Conservation (phyloP, 2,329 filamentous ascomycete species). For the Trichocomaceae sp. region DNA sequence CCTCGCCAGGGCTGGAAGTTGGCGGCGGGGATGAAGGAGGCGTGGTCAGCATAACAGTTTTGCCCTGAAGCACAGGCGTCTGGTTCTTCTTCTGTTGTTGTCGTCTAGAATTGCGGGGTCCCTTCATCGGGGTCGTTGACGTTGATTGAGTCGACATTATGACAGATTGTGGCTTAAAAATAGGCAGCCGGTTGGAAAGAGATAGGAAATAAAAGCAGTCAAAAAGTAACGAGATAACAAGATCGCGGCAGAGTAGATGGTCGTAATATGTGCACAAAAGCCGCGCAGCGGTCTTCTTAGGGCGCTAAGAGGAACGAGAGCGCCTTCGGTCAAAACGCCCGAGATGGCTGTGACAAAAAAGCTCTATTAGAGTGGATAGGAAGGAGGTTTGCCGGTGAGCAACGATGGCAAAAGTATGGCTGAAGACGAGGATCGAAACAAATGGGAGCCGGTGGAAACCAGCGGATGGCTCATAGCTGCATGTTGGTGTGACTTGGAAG, state of each 20-base stretch:
- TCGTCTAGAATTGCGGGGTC: constrained; percentile 31
- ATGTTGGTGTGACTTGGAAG: neutral
- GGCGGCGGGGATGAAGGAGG: constrained; percentile 32
- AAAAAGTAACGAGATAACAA: constrained; percentile 7
- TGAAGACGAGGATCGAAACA: constrained; percentile 5
- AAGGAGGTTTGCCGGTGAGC: constrained; percentile 1
- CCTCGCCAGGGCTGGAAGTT: constrained; percentile 24
- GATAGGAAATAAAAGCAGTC: constrained; percentile 21
- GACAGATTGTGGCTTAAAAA: constrained; percentile 44
- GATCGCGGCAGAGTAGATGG: constrained; percentile 6
- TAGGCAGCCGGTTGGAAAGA: constrained; percentile 39
- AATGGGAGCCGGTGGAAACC: constrained; percentile 1
- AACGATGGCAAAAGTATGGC: constrained; percentile 2
- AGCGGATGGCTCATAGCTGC: constrained; percentile 8
- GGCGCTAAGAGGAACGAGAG: constrained; percentile 16
- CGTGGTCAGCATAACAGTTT: constrained; percentile 26
- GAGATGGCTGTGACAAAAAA: neutral
- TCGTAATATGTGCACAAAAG: constrained; percentile 11
- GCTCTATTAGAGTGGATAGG: constrained; percentile 4
- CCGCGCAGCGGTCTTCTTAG: constrained; percentile 14
- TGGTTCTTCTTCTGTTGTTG: constrained; percentile 28
- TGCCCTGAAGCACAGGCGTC: constrained; percentile 25
- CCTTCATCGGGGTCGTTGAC: constrained; percentile 31
- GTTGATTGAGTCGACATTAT: constrained; percentile 42
- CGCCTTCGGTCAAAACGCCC: neutral